Percentiles rank a stretch among this genome's conserved stretches.
phyloP scores from a whole-genome alignment of 208 protist genomes.

The Leishmania major region DNA sequence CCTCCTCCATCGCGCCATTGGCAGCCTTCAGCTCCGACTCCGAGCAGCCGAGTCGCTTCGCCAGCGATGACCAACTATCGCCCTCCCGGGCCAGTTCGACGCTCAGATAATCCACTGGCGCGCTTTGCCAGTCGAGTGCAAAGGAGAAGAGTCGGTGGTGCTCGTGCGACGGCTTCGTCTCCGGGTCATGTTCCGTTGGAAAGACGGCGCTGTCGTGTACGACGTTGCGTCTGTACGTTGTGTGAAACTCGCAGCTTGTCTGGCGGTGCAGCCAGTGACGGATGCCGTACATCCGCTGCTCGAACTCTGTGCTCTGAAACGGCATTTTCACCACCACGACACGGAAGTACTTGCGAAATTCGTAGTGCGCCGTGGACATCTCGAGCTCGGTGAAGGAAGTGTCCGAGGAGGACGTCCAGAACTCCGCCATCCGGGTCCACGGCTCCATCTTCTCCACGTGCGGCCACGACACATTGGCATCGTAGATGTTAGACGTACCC shows the following conservation, averaged over 20 bases:
- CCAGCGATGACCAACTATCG: conserved; percentile 72
- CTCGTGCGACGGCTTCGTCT: conserved; percentile 63
- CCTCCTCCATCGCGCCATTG: conserved; percentile 45
- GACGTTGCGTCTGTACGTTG: conserved; percentile 76
- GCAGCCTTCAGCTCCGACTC: conserved; percentile 46
- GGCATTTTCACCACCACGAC: conserved; percentile 86
- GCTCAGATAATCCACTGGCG: conserved; percentile 64
- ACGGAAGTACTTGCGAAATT: conserved; percentile 90
- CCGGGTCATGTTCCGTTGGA: conserved; percentile 79
- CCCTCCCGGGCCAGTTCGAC: conserved; percentile 46
- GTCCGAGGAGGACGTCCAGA: conserved; percentile 88
- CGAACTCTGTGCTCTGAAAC: conserved; percentile 90
- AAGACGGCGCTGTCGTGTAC: conserved; percentile 84
- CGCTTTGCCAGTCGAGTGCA: conserved; percentile 87
- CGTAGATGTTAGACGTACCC: conserved; percentile 77
- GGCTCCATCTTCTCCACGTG: conserved; percentile 86
- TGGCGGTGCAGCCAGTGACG: conserved; percentile 90
- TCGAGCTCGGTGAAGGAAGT: conserved; percentile 87
- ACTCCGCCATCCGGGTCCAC: conserved; percentile 87
- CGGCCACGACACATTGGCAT: conserved; percentile 84
- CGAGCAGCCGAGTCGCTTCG: conserved; percentile 55
- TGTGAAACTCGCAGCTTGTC: conserved; percentile 89
- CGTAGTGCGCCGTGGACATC: conserved; percentile 90
- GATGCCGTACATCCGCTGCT: conserved; percentile 89
- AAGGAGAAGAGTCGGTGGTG: conserved; percentile 93